Conservation (phyloP, 2,329 filamentous ascomycete genomes). For the Aspergillus pseudoglaucus region DNA sequence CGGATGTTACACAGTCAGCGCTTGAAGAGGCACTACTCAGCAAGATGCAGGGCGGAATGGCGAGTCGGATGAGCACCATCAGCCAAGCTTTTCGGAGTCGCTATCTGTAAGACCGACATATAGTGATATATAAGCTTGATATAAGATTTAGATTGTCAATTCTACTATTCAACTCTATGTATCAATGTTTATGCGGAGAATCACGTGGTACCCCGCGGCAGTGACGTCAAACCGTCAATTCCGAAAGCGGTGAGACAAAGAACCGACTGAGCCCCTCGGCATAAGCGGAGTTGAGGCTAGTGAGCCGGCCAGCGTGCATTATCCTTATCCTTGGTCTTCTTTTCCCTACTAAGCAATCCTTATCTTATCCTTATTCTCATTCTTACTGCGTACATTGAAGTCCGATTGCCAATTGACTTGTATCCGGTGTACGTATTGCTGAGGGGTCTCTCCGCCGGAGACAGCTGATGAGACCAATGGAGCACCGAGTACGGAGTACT, state of each 20-base stretch:
- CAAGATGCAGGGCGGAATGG: slow-evolving; percentile 52
- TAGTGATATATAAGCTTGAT: neutral
- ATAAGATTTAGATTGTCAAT: neutral
- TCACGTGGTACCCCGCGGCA: neutral
- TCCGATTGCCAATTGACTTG: neutral
- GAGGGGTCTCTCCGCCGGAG: too few relatives aligned
- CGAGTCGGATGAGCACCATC: slow-evolving; percentile 45
- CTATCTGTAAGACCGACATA: slow-evolving; percentile 36
- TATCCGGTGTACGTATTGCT: neutral
- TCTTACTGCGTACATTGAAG: neutral
- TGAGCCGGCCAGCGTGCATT: neutral
- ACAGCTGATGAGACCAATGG: too few relatives aligned
- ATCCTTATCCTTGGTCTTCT: neutral
- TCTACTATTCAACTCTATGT: neutral
- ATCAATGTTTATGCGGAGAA: neutral
- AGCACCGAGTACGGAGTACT: too few relatives aligned
- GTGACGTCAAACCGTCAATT: neutral
- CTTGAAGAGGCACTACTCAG: slow-evolving; percentile 58
- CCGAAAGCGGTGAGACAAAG: neutral
- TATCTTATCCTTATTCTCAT: neutral
- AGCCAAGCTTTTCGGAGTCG: slow-evolving; percentile 51
- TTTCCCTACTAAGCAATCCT: neutral
- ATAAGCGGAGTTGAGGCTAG: neutral
- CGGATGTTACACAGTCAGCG: slow-evolving; percentile 59
- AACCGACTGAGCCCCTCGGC: neutral